Conservation (phyloP, 371 early-diverging fungal genomes). For the Capillidium heterosporum region DNA sequence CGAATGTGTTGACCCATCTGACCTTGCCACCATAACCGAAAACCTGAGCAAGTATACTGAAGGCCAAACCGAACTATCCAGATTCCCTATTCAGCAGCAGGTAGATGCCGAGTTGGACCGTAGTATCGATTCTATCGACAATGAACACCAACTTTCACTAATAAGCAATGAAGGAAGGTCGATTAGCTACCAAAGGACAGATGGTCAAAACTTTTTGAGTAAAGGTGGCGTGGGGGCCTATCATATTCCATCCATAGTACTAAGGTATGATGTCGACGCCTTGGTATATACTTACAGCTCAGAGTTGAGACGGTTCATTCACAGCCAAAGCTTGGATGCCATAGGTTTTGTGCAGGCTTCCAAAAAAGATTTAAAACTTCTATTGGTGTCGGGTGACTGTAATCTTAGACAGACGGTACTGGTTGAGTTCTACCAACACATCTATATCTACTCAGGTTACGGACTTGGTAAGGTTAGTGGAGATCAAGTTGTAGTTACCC, state of each 20-base stretch:
- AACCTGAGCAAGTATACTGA: slow-evolving; percentile 46
- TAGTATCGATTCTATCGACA: slow-evolving; percentile 33
- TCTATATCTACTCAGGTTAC: too few relatives aligned
- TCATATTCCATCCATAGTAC: slow-evolving; percentile 26
- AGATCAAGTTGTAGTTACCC: too few relatives aligned
- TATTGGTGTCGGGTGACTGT: too few relatives aligned
- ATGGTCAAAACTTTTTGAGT: neutral
- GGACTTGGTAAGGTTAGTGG: too few relatives aligned
- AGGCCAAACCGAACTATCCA: slow-evolving; percentile 1
- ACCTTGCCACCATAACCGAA: slow-evolving; percentile 32
- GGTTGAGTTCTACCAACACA: slow-evolving; percentile 23
- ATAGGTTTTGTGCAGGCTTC: slow-evolving; percentile 66
- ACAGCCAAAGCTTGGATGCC: slow-evolving; percentile 43
- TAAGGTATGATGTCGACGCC: slow-evolving; percentile 60
- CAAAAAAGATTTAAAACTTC: slow-evolving; percentile 46
- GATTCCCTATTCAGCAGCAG: slow-evolving; percentile 16
- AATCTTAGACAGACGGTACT: slow-evolving; percentile 10
- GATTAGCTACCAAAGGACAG: neutral
- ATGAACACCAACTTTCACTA: slow-evolving; percentile 23
- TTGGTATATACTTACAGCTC: slow-evolving; percentile 22
- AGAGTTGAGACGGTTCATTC: slow-evolving; percentile 12
- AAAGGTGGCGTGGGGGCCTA: neutral
- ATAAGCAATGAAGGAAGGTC: slow-evolving; percentile 10
- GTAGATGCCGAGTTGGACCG: slow-evolving; percentile 39
- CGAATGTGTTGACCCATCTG: slow-evolving; percentile 47